Conservation (phyloP, 768 basidiomycete species). For the Rhodotorula diobovata region DNA sequence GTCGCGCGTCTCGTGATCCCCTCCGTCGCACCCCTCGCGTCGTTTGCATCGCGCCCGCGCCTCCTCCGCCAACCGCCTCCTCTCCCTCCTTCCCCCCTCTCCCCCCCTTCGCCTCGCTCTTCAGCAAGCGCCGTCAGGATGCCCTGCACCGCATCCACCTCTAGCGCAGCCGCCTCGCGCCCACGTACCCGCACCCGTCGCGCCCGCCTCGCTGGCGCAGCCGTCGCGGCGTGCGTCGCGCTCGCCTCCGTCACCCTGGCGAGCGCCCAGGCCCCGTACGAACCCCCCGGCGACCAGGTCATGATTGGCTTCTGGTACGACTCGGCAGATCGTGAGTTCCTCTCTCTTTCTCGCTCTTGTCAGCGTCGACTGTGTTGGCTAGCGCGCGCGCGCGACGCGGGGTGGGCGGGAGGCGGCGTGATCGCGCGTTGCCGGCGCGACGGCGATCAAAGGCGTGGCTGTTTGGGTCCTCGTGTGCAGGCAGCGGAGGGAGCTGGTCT, state of each 20-base stretch:
- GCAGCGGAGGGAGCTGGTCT: too few relatives aligned
- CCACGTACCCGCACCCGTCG: neutral
- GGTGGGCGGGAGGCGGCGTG: too few relatives aligned
- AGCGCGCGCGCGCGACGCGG: too few relatives aligned
- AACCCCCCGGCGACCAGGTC: constrained; percentile 39
- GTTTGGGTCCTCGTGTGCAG: too few relatives aligned
- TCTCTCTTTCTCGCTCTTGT: neutral
- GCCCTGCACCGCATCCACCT: neutral
- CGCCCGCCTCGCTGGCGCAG: neutral
- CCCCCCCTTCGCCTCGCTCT: neutral
- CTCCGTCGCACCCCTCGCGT: neutral
- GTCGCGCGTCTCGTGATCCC: neutral
- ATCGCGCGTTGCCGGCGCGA: too few relatives aligned
- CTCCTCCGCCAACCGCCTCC: neutral
- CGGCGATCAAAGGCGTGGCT: too few relatives aligned
- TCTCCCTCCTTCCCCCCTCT: too few relatives aligned
- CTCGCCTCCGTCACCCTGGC: neutral
- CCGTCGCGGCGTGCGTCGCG: neutral
- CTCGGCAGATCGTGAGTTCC: constrained; percentile 31
- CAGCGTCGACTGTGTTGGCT: neutral
- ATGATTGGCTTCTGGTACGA: constrained; percentile 43
- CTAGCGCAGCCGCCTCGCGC: neutral
- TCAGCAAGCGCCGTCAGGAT: neutral
- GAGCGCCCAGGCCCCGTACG: constrained; percentile 3
- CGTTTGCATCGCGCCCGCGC: neutral